Base-by-base conservation (phyloP, 345 rosid species). In the Brassica nigra region DNA sequence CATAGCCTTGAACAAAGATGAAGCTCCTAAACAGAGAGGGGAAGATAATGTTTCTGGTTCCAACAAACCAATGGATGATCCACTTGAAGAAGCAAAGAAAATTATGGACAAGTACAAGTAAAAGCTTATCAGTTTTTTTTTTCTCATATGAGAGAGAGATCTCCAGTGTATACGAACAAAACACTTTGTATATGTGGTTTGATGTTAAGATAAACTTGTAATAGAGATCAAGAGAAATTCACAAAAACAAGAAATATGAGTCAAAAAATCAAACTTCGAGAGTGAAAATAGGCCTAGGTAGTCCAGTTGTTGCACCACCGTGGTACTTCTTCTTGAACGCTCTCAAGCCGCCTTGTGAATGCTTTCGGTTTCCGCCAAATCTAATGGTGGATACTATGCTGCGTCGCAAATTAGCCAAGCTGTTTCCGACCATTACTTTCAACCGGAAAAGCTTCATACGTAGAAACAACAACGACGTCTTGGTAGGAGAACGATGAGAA, bases 61-160 rank as follows among this genome's bases (percentile, higher is more conserved):
- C 8, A 79, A 74, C 8, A 79, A 74, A 30, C 30, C 84, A 44
- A 66, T 79, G 76, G 81, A 85, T 37, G 86, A 76, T 72, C 90
- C 82, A 83, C 87, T 62, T 76, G 90, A 91, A 84, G 99, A 95
- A 90, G 98, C 98, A 70, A 88, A 89, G 72, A 89, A 87, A 85
- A 95, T 95, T 78, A 92, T 92, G 98, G 96, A 92, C 12, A 95
- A 91, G 85, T 95, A 92, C 89, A 95, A 95, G 85, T 90, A 76
- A 87, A 62, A 42, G 49, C 49, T 42, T 42, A 39, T 39, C 14
- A 39, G 47, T 2, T 36, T 37, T 37, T 66, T 33, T 49, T 8
- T 5, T 27, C 70, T 64, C 70, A 23, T 65, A 23, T 62, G 27
- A 39, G 42, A 36, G 42, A 70, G 15, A 65, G 16, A 28, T 47